A percentile compares a stretch with the other conserved stretches of the same genome.
These are phyloP conservation scores for Penicillium longicatenatum DNA, from an alignment of 495 filamentous ascomycete species.

Conservation along the genomic window DNA sequence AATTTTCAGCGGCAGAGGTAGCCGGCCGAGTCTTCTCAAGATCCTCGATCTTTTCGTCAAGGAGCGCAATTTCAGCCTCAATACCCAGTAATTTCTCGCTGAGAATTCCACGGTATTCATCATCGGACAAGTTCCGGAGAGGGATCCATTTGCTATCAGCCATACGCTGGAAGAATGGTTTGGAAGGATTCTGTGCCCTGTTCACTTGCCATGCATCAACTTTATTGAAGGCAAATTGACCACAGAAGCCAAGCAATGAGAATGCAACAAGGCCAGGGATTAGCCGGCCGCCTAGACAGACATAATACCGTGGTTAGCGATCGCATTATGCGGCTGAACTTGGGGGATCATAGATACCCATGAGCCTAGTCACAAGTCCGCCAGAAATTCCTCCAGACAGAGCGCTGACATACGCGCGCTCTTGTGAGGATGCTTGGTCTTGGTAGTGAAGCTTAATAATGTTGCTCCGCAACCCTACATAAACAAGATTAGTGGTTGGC, in stretches of 20 bases:
- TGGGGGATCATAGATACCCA: slow-evolving; percentile 50
- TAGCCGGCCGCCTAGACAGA: slow-evolving; percentile 43
- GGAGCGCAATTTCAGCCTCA: slow-evolving; percentile 80
- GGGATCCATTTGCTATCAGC: slow-evolving; percentile 80
- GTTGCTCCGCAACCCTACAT: slow-evolving; percentile 43
- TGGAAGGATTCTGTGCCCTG: slow-evolving; percentile 35
- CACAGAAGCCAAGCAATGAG: slow-evolving; percentile 58
- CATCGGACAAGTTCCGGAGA: slow-evolving; percentile 70
- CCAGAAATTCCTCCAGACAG: slow-evolving; percentile 71
- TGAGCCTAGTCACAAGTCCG: slow-evolving; percentile 58
- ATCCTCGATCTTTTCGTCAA: slow-evolving; percentile 78
- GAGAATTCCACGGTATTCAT: slow-evolving; percentile 76
- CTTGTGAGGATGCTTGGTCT: slow-evolving; percentile 51
- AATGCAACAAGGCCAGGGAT: slow-evolving; percentile 67
- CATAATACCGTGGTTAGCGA: slow-evolving; percentile 7
- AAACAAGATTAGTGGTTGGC: slow-evolving; percentile 8
- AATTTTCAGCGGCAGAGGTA: slow-evolving; percentile 12
- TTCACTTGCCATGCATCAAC: slow-evolving; percentile 51
- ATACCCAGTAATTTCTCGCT: slow-evolving; percentile 75
- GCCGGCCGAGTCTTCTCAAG: slow-evolving; percentile 36
- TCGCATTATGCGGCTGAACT: neutral
- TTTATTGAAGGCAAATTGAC: slow-evolving; percentile 60
- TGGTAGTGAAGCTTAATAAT: slow-evolving; percentile 43
- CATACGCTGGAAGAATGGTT: slow-evolving; percentile 49
- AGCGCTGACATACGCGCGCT: slow-evolving; percentile 63